A percentile compares a stretch with the other conserved stretches of the same genome.
These are phyloP conservation scores for Dioszegia crocea DNA, from an alignment of 768 basidiomycete species.

Conservation along the genomic window DNA sequence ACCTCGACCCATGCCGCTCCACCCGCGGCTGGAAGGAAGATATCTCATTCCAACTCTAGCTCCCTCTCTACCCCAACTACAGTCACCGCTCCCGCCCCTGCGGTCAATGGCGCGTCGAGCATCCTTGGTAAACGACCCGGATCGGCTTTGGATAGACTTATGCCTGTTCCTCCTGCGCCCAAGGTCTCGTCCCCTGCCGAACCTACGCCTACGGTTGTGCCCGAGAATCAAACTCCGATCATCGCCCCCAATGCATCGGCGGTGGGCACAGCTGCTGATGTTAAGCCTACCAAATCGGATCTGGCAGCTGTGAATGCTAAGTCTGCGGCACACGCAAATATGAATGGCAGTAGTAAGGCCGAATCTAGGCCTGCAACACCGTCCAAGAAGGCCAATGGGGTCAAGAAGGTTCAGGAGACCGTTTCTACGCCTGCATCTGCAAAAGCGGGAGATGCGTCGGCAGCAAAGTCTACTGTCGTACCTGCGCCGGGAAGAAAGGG, in stretches of 20 bases:
- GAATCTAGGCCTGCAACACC: background rate
- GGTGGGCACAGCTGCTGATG: no score
- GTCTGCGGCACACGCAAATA: background rate
- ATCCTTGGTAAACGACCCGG: background rate
- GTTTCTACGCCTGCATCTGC: background rate
- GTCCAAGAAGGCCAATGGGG: background rate
- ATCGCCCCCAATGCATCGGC: no score
- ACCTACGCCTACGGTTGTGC: background rate
- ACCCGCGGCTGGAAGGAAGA: background rate
- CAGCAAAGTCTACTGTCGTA: no score
- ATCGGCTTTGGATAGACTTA: background rate
- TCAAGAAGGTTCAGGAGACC: background rate
- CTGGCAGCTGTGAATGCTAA: background rate
- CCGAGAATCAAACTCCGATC: no score
- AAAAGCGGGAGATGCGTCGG: background rate
- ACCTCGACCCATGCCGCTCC: background rate
- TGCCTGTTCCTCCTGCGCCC: background rate
- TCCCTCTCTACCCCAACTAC: no score
- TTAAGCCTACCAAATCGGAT: constrained; percentile 6
- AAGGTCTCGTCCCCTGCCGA: constrained; percentile 3
- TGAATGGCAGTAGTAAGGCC: background rate
- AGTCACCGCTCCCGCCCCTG: no score
- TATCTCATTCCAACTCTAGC: no score
- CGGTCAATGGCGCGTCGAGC: no score
- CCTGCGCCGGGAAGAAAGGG: no score